Base-by-base conservation (phyloP, 1,284 basidiomycete genomes). In the Fomitiporia mediterranea region DNA sequence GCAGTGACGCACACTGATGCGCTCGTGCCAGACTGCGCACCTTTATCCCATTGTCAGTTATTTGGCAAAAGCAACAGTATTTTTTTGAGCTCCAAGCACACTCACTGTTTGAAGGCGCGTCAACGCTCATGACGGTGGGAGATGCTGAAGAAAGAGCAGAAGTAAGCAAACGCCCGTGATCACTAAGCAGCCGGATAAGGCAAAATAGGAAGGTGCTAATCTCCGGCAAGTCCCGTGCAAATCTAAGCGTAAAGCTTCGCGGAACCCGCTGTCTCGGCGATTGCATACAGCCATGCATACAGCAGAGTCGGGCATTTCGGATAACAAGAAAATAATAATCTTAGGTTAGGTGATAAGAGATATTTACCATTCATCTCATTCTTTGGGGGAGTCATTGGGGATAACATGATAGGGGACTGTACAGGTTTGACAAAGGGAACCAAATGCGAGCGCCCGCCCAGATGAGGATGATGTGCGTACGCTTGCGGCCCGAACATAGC, bases 1-100 rank as follows among this genome's bases (percentile, higher is more conserved):
- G 79, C 79, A 52, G 74, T 75, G 63, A 84, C 63, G 63, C 81
- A 81, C 68, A 81, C 65, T 65, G 81, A 82, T 59, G 74, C 77
- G 58, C 81, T 70, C 65, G 84, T 76, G 66, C 72, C 63, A 51
- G 63, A 59, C 70, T 82, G 80, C 17, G 53, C 59, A 37, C 42
- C 51, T 51, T 48, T 46, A 9, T 11, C 13, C 13, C 28, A 30
- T 55, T 28, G 40, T 21, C 19, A n/a, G 19, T 19, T n/a, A 17
- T 38, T 15, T 23, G 27, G 51, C 35, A 27, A n/a, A 25, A 34
- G 49, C 19, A 52, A 23, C 40, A 23, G n/a, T n/a, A n/a, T n/a
- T n/a, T n/a, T n/a, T n/a, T n/a, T n/a, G n/a, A n/a, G 25, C 11
- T 9, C 40, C 49, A 51, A 43, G 11, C 9, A 30, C 3, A 30